Evolutionary conservation across 805 yeast species (phyloP), one percentile per base, ranked within the genome.

Genomic region (Priceomyces carsonii): DNA sequence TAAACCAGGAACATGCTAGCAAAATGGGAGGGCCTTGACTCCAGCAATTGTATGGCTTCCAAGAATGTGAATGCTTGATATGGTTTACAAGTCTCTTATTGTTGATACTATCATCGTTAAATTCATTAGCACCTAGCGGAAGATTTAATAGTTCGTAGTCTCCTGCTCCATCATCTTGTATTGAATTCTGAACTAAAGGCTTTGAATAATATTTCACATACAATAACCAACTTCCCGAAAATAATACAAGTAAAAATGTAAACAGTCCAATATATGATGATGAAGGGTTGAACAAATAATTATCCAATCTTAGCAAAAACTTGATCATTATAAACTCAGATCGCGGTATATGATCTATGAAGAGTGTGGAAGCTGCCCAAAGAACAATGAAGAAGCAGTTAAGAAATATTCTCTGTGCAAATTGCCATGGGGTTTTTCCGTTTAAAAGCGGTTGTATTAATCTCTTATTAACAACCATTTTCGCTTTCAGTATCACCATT

Each of bases 241-340:
- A 16, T 53, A 56, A 33, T 25, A 44, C 38, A 2, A 40, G n/a
- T 18, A 44, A n/a, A 16, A 46, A 38, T 13, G 47, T 13, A 3
- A 36, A 4, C 6, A 38, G 33, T 4, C 44, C 44, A n/a, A 38
- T 16, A 17, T 24, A 31, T n/a, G 39, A 34, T 12, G 16, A 17
- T 15, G 26, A 16, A 19, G 39, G 41, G 22, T 57, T 45, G 42
- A 69, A 75, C 32, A 71, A 48, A 34, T 59, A 59, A 18, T 49
- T 48, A 58, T 67, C 87, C 44, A 59, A 44, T 33, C 64, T 57
- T 39, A 64, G 67, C 8, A 73, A 66, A 14, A 75, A 47, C 36
- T 71, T 75, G 77, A 48, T 71, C 70, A 42, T 79, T 76, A 8
- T 48, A 38, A 0, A 86, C 87, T 40, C 86, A 36, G 28, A 34